phyloP scores from a whole-genome alignment of 2,329 filamentous ascomycete species.

The Fusarium nanum region DNA sequence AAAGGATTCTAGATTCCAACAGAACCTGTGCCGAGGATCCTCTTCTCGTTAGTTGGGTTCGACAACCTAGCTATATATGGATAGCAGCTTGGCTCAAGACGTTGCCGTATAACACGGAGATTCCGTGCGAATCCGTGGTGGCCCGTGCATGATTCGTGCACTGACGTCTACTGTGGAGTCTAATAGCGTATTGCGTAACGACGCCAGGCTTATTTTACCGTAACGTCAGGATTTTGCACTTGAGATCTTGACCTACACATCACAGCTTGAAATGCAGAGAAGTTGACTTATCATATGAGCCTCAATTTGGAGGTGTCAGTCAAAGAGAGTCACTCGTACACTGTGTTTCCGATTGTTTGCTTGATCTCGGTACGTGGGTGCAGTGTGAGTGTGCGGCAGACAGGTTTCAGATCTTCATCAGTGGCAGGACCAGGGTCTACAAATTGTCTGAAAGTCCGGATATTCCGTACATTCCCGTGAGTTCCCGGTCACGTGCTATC shows the following conservation, averaged over 20 bases:
- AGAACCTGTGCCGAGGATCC: background rate
- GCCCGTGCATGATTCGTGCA: background rate
- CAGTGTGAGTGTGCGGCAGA: no score
- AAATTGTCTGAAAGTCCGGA: background rate
- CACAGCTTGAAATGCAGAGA: background rate
- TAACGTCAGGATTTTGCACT: background rate
- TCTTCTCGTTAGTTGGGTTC: background rate
- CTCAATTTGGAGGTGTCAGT: no score
- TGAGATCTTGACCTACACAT: background rate
- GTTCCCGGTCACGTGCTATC: background rate
- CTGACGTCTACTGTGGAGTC: background rate
- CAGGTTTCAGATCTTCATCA: background rate
- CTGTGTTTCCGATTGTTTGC: no score
- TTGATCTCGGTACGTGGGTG: background rate
- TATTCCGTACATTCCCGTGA: fast-evolving
- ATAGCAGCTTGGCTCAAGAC: background rate
- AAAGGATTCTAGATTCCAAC: background rate
- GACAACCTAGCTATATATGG: background rate
- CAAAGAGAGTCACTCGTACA: no score
- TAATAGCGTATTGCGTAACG: background rate
- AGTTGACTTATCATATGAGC: fast-evolving
- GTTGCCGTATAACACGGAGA: background rate
- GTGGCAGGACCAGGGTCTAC: background rate
- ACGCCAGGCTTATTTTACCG: background rate
- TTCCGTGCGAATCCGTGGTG: background rate